Percentiles rank a stretch among this genome's conserved stretches.
Conservation (phyloP, 495 filamentous ascomycete species). For the Talaromyces thailandensis region DNA sequence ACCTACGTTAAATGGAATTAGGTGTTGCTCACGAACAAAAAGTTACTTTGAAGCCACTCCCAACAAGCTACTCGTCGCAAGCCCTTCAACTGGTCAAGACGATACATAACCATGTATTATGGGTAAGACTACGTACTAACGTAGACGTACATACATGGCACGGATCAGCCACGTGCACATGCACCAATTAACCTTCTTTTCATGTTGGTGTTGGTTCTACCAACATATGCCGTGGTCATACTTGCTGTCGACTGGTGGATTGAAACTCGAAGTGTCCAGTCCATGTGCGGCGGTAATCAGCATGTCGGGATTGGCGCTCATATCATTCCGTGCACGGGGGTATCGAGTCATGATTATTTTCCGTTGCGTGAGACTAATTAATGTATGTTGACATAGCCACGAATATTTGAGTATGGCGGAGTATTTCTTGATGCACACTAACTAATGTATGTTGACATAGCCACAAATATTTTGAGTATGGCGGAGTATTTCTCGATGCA, state of each 20-base stretch:
- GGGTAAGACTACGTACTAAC: neutral
- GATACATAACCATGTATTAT: neutral
- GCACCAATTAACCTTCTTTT: neutral
- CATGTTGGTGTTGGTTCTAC: neutral
- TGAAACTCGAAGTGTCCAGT: neutral
- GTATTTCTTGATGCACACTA: neutral
- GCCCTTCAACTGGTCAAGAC: neutral
- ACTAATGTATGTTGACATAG: neutral
- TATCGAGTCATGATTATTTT: neutral
- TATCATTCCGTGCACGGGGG: neutral
- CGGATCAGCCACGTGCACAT: neutral
- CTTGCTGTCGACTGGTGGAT: neutral
- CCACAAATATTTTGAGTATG: neutral
- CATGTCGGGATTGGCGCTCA: neutral
- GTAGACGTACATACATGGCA: neutral
- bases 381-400: neutral
- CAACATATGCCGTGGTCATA: neutral
- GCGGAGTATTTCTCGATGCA: neutral
- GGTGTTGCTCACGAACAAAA: too few species aligned
- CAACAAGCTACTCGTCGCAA: neutral
- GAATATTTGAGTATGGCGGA: neutral
- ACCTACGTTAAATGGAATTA: too few species aligned
- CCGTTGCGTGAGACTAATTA: neutral
- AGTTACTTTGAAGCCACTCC: neutral
- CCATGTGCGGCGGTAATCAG: neutral